A percentile compares a stretch with the other conserved stretches of the same genome.
These are phyloP conservation scores for Annulohypoxylon stygium DNA, from an alignment of 495 filamentous ascomycete genomes.

Conservation along the genomic window DNA sequence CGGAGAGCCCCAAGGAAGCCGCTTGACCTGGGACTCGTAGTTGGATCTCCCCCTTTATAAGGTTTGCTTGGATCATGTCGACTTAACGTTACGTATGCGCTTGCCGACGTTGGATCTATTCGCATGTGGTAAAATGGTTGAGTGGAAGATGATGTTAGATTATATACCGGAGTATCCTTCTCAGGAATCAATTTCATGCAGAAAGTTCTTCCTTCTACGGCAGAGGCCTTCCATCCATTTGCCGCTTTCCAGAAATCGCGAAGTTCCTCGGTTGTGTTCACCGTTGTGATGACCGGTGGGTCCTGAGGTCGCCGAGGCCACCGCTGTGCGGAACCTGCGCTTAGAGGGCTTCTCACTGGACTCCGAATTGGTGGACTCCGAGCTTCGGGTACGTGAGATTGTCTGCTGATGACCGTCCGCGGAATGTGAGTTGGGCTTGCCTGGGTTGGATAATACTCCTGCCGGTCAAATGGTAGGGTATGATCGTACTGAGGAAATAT, in stretches of 20 bases:
- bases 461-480: slow-evolving; percentile 73
- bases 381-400: slow-evolving; percentile 65
- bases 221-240: slow-evolving; percentile 67
- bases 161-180: slow-evolving; percentile 65
- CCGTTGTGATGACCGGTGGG: slow-evolving; percentile 59
- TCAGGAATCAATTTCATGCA: slow-evolving; percentile 63
- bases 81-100: slow-evolving; percentile 64
- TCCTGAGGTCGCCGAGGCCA: slow-evolving; percentile 59
- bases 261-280: slow-evolving; percentile 65
- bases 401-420: slow-evolving; percentile 66
- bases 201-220: slow-evolving; percentile 63
- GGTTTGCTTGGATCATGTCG: slow-evolving; percentile 67
- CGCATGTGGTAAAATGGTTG: slow-evolving; percentile 68
- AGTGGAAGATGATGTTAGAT: slow-evolving; percentile 59
- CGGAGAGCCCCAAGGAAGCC: slow-evolving; percentile 58
- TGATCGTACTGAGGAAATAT: slow-evolving; percentile 90
- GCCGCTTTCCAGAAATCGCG: slow-evolving; percentile 67
- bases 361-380: slow-evolving; percentile 49
- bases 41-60: slow-evolving; percentile 52
- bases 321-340: slow-evolving; percentile 46
- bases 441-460: slow-evolving; percentile 76
- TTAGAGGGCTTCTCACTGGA: slow-evolving; percentile 49
- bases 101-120: slow-evolving; percentile 67
- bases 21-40: slow-evolving; percentile 33
- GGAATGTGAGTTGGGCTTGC: slow-evolving; percentile 67